Percentiles rank a stretch among this genome's conserved stretches.
Evolutionary conservation across 192 early-diverging fungal genomes (phyloP).

Genomic region (Haplosporangium gracile): DNA sequence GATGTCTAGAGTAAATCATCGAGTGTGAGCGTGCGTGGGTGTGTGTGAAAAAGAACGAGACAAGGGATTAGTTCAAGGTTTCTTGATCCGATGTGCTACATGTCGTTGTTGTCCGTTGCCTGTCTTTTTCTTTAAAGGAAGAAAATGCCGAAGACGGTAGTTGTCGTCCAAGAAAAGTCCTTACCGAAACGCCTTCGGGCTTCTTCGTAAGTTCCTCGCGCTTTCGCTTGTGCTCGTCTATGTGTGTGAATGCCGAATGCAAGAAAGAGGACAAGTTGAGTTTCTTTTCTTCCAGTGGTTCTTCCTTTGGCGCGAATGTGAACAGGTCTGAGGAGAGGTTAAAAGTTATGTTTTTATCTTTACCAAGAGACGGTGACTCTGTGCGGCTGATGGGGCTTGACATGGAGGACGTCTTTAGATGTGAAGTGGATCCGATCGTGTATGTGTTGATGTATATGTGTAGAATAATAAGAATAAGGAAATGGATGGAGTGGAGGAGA

Average conservation of each 20-base stretch:
- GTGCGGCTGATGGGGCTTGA: constrained; percentile 40
- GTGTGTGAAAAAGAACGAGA: background rate
- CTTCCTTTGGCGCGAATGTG: background rate
- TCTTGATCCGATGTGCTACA: background rate
- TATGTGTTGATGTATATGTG: background rate
- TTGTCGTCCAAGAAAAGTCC: background rate
- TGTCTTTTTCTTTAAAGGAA: background rate
- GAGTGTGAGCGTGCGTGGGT: background rate
- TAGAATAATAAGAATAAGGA: no score
- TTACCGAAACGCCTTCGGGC: constrained; percentile 14
- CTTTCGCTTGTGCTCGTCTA: constrained; percentile 55
- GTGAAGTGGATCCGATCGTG: no score
- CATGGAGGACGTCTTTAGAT: background rate
- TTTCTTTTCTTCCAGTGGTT: background rate
- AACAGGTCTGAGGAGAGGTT: background rate
- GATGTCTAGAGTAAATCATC: constrained; percentile 1
- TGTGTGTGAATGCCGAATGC: background rate
- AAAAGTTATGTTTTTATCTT: no score
- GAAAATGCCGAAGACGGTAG: no score
- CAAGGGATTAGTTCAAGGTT: background rate
- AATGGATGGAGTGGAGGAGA: no score
- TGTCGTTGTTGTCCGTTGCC: background rate
- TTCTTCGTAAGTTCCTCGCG: constrained; percentile 45
- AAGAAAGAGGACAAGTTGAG: background rate
- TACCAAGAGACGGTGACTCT: constrained; percentile 41